Conservation (phyloP, 1,284 basidiomycete species). For the Lignosus rhinocerotis region DNA sequence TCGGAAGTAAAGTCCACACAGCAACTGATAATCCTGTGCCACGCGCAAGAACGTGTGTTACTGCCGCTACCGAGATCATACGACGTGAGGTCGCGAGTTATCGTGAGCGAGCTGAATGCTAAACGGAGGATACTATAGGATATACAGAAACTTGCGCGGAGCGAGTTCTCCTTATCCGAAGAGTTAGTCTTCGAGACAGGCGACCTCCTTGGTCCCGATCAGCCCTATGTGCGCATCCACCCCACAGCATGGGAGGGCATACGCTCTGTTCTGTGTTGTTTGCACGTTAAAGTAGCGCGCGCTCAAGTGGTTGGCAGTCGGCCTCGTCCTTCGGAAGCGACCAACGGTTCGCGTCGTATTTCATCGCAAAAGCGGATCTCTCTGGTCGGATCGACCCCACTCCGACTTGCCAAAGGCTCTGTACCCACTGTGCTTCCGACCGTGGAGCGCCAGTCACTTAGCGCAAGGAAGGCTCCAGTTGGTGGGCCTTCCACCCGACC, state of each 20-base stretch:
- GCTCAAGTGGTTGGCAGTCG: neutral
- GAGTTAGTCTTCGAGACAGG: constrained; percentile 24
- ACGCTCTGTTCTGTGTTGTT: constrained; percentile 16
- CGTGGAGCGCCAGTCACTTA: constrained; percentile 4
- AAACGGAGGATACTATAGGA: constrained; percentile 6
- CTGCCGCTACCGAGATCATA: constrained; percentile 22
- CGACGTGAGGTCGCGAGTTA: constrained; percentile 8
- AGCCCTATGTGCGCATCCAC: constrained; percentile 25
- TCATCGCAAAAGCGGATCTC: constrained; percentile 15
- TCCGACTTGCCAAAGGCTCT: neutral
- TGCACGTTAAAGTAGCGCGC: constrained; percentile 11
- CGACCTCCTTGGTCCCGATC: constrained; percentile 26
- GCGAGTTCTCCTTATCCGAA: constrained; percentile 17
- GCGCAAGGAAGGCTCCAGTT: constrained; percentile 4
- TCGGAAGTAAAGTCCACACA: constrained; percentile 12
- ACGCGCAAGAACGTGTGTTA: constrained; percentile 19
- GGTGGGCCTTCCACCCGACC: neutral
- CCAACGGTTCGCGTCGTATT: constrained; percentile 4
- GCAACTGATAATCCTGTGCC: constrained; percentile 23
- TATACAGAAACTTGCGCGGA: constrained; percentile 5
- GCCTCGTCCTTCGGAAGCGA: constrained; percentile 4
- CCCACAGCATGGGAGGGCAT: constrained; percentile 27
- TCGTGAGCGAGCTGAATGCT: neutral
- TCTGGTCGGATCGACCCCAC: constrained; percentile 1
- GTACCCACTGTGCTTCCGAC: neutral